Conservation (phyloP, 1,139 yeast species). For the Kodamaea alishanica region DNA sequence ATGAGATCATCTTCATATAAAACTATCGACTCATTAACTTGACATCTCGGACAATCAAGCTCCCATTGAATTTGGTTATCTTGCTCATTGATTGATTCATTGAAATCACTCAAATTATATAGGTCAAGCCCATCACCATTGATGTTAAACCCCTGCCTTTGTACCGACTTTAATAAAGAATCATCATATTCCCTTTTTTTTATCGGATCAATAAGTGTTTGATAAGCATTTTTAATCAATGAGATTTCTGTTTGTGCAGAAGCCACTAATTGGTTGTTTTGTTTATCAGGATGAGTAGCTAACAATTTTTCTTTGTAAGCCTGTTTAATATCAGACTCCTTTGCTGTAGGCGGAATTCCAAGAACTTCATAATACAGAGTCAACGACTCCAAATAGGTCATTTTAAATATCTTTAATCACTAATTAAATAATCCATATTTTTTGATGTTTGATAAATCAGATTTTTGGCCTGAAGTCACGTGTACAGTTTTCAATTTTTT, state of each 20-base stretch:
- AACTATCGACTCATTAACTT: conserved; percentile 48
- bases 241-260: conserved; percentile 23
- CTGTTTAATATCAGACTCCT: conserved; percentile 42
- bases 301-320: conserved; percentile 65
- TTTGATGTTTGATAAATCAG: no score
- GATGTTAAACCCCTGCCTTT: conserved; percentile 48
- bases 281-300: conserved; percentile 73
- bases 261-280: conserved; percentile 7
- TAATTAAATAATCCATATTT: no score
- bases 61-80: conserved; percentile 31
- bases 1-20: conserved; percentile 61
- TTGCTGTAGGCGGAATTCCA: conserved; percentile 40
- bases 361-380: conserved; percentile 49
- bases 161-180: conserved; percentile 33
- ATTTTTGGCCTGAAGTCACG: no score
- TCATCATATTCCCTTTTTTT: conserved; percentile 48
- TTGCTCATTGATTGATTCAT: conserved; percentile 22
- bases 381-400: no score
- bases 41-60: conserved; percentile 73
- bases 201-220: conserved; percentile 39
- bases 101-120: conserved; percentile 60
- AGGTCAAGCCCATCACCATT: conserved; percentile 67
- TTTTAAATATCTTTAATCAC: neutral
- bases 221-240: conserved; percentile 58
- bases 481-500: no score